Percentiles rank a stretch among this genome's conserved stretches.
Conservation (phyloP, 768 basidiomycete genomes). For the Hemileccinum rubropunctum region DNA sequence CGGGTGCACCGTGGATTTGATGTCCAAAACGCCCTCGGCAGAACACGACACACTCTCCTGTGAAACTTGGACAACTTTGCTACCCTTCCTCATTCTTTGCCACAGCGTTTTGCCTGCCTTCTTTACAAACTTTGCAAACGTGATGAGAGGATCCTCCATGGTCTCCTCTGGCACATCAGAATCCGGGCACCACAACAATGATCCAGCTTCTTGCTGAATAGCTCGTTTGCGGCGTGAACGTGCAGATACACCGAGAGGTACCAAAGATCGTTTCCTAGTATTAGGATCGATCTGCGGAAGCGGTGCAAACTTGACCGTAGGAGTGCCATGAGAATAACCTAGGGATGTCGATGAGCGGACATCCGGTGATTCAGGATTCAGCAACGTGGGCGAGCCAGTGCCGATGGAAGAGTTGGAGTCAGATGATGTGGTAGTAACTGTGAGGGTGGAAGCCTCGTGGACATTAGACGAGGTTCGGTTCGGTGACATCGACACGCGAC, state of each 20-base stretch:
- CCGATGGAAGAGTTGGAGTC: slow-evolving; percentile 17
- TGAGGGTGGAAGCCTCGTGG: slow-evolving; percentile 12
- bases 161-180: slow-evolving; percentile 26
- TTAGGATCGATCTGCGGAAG: slow-evolving; percentile 51
- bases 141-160: slow-evolving; percentile 46
- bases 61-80: slow-evolving; percentile 8
- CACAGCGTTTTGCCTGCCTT: slow-evolving; percentile 39
- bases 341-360: slow-evolving; percentile 13
- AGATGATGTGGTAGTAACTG: slow-evolving; percentile 4
- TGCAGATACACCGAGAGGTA: slow-evolving; percentile 56
- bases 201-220: slow-evolving; percentile 19
- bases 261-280: slow-evolving; percentile 44
- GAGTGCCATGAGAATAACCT: slow-evolving; percentile 16
- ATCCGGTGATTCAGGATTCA: slow-evolving; percentile 11
- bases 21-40: slow-evolving; percentile 14
- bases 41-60: slow-evolving; percentile 8
- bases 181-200: slow-evolving; percentile 20
- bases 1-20: slow-evolving; percentile 13
- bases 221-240: slow-evolving; percentile 27
- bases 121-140: slow-evolving; percentile 51
- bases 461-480: slow-evolving; percentile 5
- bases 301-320: slow-evolving; percentile 56
- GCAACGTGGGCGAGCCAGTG: slow-evolving; percentile 11
- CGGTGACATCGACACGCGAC: slow-evolving; percentile 11
- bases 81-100: slow-evolving; percentile 46